Conservation (phyloP, 1,284 basidiomycete species). For the Pisolithus thermaeus region DNA sequence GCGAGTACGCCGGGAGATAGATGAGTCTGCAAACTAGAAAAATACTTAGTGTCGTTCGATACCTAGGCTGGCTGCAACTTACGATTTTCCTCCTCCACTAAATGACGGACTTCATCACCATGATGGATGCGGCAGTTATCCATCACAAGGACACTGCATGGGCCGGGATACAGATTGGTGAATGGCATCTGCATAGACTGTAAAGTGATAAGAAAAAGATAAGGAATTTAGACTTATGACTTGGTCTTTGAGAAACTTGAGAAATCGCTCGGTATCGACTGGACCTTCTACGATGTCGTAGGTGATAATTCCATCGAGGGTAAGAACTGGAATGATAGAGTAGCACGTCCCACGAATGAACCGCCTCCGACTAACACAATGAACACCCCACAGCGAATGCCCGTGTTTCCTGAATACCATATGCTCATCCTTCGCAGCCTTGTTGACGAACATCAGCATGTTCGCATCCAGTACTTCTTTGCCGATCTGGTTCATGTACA, state of each 20-base stretch:
- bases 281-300: no score
- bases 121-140: conserved; percentile 14
- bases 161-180: conserved; percentile 17
- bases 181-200: conserved; percentile 14
- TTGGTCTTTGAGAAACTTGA: background rate
- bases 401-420: background rate
- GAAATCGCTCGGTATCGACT: background rate
- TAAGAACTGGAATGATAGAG: conserved; percentile 21
- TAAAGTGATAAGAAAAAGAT: background rate
- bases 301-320: conserved; percentile 22
- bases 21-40: no score
- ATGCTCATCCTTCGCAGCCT: no score
- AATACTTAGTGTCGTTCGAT: no score
- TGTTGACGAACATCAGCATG: no score
- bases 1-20: no score
- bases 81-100: no score
- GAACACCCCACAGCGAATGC: background rate
- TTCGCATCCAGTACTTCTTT: no score
- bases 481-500: no score
- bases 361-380: no score
- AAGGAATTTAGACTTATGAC: background rate
- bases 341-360: conserved; percentile 4
- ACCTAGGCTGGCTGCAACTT: no score
- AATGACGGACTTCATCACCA: no score
- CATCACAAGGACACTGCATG: conserved; percentile 18